Evolutionary conservation across 306 rosid genomes (phyloP), one percentile per base, ranked within the genome.

Genomic region (Rosa lucieae): DNA sequence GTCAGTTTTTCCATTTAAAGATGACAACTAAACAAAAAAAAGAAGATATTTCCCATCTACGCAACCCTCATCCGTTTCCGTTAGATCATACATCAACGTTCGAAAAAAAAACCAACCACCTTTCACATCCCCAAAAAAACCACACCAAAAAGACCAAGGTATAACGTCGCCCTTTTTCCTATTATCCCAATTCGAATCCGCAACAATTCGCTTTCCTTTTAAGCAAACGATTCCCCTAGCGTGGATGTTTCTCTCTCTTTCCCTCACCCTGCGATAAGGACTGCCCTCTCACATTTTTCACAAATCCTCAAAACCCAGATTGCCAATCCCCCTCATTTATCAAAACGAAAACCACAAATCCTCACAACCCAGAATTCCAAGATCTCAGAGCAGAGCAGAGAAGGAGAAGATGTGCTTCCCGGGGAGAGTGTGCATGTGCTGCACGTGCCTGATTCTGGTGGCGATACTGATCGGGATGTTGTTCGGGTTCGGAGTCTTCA

Each of bases 401-500:
- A 9, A 12, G 20, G 43, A 21, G 14, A 77, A 79, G 72, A 88
- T 93, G 97, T 91, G 96, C 77, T 86, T 85, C 61, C 67, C 74
- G 10, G 80, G 91, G 0, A 87, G 74, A 74, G 42, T 89, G 0
- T 93, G 98, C 87, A 91, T 91, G 94, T 67, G 85, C 2, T 93
- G 97, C 90, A 83, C 86, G 13, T 93, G 97, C 77, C 14, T 93
- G 76, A 44, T 89, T 47, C 76, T 88, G 20, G 85, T 89, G 72
- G 92, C 82, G 55, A 77, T 93, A 15, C 13, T 72, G 3, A 81
- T 93, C 65, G 94, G 97, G 3, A 7, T 89, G n/a, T 7, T 93
- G 3, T 91, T 91, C 44, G 97, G 97, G 2, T 93, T 88, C 72
- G 97, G 97, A 49, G 94, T 93, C 13, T 93, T 91, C 97, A 88